These are phyloP conservation scores for Daldinia eschscholtzii DNA, from an alignment of 2,329 filamentous ascomycete genomes.

Conservation along the genomic window DNA sequence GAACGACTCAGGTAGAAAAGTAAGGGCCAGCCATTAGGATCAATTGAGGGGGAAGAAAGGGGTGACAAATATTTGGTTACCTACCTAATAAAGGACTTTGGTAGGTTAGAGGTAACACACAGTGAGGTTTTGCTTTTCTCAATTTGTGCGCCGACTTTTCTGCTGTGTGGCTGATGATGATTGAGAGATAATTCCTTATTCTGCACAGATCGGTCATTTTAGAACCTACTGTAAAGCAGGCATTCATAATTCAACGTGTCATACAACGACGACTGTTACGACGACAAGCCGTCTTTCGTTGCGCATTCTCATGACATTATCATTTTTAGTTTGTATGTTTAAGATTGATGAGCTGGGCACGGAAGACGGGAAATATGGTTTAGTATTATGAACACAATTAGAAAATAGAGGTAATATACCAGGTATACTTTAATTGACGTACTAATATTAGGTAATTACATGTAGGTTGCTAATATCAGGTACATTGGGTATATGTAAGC, in stretches of 20 bases:
- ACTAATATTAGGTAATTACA: constrained; percentile 7
- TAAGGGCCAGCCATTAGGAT: constrained; percentile 4
- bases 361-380: neutral
- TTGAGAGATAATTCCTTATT: constrained; percentile 37
- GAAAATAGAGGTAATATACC: neutral
- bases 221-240: constrained; percentile 15
- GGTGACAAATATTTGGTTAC: constrained; percentile 21
- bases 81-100: constrained; percentile 19
- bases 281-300: neutral
- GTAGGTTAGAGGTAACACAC: constrained; percentile 33
- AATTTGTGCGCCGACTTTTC: constrained; percentile 23
- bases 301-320: neutral
- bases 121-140: constrained; percentile 38
- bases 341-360: neutral
- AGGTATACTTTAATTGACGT: neutral
- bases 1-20: constrained; percentile 3
- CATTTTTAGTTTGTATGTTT: neutral
- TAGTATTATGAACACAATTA: constrained; percentile 1
- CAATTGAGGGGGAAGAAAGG: neutral
- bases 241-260: neutral
- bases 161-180: constrained; percentile 44
- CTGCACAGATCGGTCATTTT: constrained; percentile 35
- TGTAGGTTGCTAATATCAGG: neutral
- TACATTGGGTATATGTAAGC: constrained; percentile 14
- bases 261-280: constrained; percentile 5